Evolutionary conservation across 2,329 filamentous ascomycete species (phyloP), one percentile per base, ranked within the genome.

Genomic region (Pochonia chlamydosporia): DNA sequence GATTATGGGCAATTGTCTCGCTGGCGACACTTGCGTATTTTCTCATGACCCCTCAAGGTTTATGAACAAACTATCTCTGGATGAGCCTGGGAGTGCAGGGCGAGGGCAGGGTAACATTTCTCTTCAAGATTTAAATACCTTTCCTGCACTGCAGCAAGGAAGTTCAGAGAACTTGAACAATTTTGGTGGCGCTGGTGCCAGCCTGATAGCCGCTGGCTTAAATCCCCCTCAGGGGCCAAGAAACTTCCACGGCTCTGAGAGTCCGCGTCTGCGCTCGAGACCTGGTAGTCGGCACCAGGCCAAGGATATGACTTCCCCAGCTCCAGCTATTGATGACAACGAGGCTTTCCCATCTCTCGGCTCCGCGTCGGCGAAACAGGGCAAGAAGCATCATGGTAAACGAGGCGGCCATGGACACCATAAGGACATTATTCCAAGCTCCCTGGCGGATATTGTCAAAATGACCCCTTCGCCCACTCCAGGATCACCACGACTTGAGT

Each of bases 291-390:
- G 91, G 30, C 85, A 87, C 76, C 73, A 73, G 59, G 66, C 64
- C 18, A 76, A 74, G 54, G 79, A 82, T n/a, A 52, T 75, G 13
- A 81, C 81, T 24, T 81, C 82, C 26, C 75, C 81, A 21, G 85
- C 87, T 13, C 85, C 87, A 25, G 82, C 88, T 18, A 84, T 96
- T 21, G 91, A 97, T 62, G 93, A 99, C 59, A 92, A 89, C 18
- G 93, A 99, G 60, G 93, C 92, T 0, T 99, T 99, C 59, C 93
- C 93, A 7, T 88, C 87, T 8, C 77, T 99, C 3, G 89, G 89
- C 5, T 88, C 89, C 30, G 86, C 81, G 43, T 79, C 79, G 18
- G 72, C 77, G 23, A 93, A 93, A 64, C 81, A 82, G 44, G 84
- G 81, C 46, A 96, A 96, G 70, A 95, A 96, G 61, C 89, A 95